phyloP scores from a whole-genome alignment of 2,329 filamentous ascomycete genomes.

The Zasmidium angulare region DNA sequence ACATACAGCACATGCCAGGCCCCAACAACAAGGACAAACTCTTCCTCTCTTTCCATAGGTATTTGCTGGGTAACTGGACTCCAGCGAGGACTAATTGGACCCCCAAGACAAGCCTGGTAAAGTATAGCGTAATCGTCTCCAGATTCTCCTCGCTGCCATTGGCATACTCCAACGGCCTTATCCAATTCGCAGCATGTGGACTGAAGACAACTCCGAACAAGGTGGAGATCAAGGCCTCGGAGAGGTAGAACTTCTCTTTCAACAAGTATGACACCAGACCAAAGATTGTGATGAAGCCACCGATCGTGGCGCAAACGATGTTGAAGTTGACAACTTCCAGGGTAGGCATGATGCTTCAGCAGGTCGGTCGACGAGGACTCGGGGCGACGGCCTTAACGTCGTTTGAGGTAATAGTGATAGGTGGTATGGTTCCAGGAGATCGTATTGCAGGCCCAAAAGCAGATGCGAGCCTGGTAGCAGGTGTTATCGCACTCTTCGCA shows the following conservation, averaged over 20 bases:
- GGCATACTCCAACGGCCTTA: slow-evolving; percentile 74
- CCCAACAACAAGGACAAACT: slow-evolving; percentile 72
- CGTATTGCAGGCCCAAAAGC: neutral
- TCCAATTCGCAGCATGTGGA: slow-evolving; percentile 72
- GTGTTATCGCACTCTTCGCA: slow-evolving; percentile 24
- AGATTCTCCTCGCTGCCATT: slow-evolving; percentile 57
- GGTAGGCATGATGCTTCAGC: slow-evolving; percentile 53
- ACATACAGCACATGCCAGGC: slow-evolving; percentile 84
- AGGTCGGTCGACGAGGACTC: neutral
- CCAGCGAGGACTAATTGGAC: slow-evolving; percentile 88
- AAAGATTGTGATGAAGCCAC: slow-evolving; percentile 87
- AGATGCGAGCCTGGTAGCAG: slow-evolving; percentile 5
- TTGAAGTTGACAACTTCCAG: slow-evolving; percentile 76
- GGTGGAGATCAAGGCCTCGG: slow-evolving; percentile 86
- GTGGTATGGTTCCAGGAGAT: neutral
- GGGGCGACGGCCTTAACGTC: too few relatives aligned
- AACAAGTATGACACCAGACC: slow-evolving; percentile 84
- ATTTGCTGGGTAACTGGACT: slow-evolving; percentile 81
- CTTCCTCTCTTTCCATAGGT: slow-evolving; percentile 76
- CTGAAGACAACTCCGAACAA: slow-evolving; percentile 77
- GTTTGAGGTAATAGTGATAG: too few relatives aligned
- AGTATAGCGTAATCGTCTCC: slow-evolving; percentile 74
- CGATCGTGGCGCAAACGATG: slow-evolving; percentile 74
- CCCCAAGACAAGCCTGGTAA: slow-evolving; percentile 81
- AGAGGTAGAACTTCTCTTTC: slow-evolving; percentile 88